These are phyloP conservation scores for Cyberlindnera amylophila DNA, from an alignment of 805 yeast genomes.

Conservation along the genomic window DNA sequence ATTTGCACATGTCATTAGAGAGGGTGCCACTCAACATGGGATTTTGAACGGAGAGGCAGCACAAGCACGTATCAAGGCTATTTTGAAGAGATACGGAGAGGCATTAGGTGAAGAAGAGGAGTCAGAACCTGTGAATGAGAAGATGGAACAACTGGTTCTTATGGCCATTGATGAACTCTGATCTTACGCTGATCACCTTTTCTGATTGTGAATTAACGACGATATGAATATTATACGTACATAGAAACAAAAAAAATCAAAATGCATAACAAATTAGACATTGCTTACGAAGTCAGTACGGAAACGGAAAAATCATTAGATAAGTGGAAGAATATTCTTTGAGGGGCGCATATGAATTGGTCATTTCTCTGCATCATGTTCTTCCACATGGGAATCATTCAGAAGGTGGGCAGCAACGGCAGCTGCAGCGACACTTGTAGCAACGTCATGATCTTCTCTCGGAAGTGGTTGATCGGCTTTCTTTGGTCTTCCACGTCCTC, in stretches of 20 bases:
- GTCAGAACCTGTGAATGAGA: slow-evolving; percentile 16
- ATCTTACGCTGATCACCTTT: no score
- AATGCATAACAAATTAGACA: no score
- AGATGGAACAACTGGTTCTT: slow-evolving; percentile 16
- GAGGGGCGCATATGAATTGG: no score
- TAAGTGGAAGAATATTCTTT: no score
- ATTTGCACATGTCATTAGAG: slow-evolving; percentile 48
- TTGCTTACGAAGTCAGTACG: no score
- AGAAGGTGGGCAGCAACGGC: slow-evolving; percentile 12
- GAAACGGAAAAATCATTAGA: no score
- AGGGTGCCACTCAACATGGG: slow-evolving; percentile 40
- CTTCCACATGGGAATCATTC: neutral
- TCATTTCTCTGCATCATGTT: no score
- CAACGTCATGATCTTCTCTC: slow-evolving; percentile 9
- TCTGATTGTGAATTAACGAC: no score
- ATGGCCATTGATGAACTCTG: slow-evolving; percentile 15
- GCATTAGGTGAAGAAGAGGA: slow-evolving; percentile 39
- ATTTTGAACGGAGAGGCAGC: slow-evolving; percentile 39
- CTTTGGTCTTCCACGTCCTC: slow-evolving; percentile 20
- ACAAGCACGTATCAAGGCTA: slow-evolving; percentile 36
- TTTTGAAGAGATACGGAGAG: slow-evolving; percentile 50
- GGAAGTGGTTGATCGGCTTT: slow-evolving; percentile 5
- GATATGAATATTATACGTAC: neutral
- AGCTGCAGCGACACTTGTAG: slow-evolving; percentile 14
- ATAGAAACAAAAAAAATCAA: neutral